Evolutionary conservation across 2,329 filamentous ascomycete species (phyloP), one percentile per base, ranked within the genome.

Genomic region (Ilyonectria robusta): DNA sequence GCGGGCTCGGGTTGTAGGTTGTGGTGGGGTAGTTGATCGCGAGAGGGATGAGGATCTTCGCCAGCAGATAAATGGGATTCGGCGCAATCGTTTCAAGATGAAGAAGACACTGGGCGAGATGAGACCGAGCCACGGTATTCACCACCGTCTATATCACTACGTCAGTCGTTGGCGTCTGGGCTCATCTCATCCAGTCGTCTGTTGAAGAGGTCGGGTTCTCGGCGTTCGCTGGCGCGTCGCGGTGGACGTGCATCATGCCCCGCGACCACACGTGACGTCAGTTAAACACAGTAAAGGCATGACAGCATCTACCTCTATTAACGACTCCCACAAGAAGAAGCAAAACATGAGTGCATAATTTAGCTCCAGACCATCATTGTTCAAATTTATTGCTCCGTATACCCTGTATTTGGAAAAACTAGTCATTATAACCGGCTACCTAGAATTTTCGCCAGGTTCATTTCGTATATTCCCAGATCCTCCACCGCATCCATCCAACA

Each of bases 251-350:
- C 44, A 61, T 35, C 21, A n/a, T 73, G 73, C 72, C 74, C 74
- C 74, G 68, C 74, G 72, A 68, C 65, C 33, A 47, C 63, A 66
- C 50, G 55, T 67, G 53, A 59, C 46, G 65, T 66, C 56, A 70
- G 42, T 54, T 54, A n/a, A 40, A 35, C 10, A 31, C 44, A 10
- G 19, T 3, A 56, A 56, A 26, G 26, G 26, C 26, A 26, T 26
- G 26, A 26, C 5, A 26, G 4, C 26, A 26, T 26, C 26, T 23
- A 23, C 23, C 23, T 23, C 23, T 26, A 26, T 26, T 26, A 6
- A 26, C 26, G 26, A 26, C 26, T 26, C 26, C 26, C 26, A 26
- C 26, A 26, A 26, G 26, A 26, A 26, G 26, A 26, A 26, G 26
- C 26, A 26, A 26, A 21, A 13, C 6, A 10, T 21, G 15, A 2